These are phyloP conservation scores for Pyricularia sp. DNA, from an alignment of 2,329 filamentous ascomycete species.

Conservation along the genomic window DNA sequence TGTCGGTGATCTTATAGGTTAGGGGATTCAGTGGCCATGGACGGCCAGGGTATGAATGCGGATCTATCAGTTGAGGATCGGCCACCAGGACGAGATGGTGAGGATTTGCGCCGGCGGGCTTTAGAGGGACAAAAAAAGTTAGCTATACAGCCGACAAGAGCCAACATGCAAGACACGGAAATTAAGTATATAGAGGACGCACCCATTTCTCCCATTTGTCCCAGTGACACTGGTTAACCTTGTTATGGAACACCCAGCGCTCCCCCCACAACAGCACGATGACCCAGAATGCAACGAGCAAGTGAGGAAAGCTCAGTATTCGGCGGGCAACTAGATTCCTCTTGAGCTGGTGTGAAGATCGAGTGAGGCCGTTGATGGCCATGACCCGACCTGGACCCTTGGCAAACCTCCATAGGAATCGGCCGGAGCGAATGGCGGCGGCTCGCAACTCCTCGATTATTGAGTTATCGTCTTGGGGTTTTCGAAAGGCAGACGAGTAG, in stretches of 20 bases:
- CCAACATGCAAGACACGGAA: neutral
- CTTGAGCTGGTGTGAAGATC: slow-evolving; percentile 22
- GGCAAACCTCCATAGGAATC: slow-evolving; percentile 29
- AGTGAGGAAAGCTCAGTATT: slow-evolving; percentile 54
- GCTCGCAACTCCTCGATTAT: slow-evolving; percentile 26
- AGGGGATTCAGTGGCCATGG: slow-evolving; percentile 48
- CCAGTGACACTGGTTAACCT: slow-evolving; percentile 70
- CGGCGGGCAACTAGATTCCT: slow-evolving; percentile 40
- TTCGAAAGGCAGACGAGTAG: slow-evolving; percentile 11
- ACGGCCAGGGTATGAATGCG: slow-evolving; percentile 86
- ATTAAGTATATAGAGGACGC: slow-evolving; percentile 20
- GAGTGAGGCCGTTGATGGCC: slow-evolving; percentile 20
- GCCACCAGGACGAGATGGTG: slow-evolving; percentile 80
- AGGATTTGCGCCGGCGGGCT: slow-evolving; percentile 71
- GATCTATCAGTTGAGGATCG: slow-evolving; percentile 86
- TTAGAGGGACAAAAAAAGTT: slow-evolving; percentile 9
- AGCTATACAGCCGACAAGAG: neutral
- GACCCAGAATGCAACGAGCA: slow-evolving; percentile 66
- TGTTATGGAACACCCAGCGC: slow-evolving; percentile 63
- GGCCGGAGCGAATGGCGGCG: slow-evolving; percentile 17
- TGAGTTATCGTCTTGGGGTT: slow-evolving; percentile 21
- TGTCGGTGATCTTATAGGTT: slow-evolving; percentile 63
- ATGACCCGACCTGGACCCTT: slow-evolving; percentile 29
- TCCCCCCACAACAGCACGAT: slow-evolving; percentile 78
- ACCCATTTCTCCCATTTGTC: slow-evolving; percentile 90